Evolutionary conservation across 106 monocot species (phyloP), one percentile per base, ranked within the genome.

Genomic region (Dendrobium huoshanense): DNA sequence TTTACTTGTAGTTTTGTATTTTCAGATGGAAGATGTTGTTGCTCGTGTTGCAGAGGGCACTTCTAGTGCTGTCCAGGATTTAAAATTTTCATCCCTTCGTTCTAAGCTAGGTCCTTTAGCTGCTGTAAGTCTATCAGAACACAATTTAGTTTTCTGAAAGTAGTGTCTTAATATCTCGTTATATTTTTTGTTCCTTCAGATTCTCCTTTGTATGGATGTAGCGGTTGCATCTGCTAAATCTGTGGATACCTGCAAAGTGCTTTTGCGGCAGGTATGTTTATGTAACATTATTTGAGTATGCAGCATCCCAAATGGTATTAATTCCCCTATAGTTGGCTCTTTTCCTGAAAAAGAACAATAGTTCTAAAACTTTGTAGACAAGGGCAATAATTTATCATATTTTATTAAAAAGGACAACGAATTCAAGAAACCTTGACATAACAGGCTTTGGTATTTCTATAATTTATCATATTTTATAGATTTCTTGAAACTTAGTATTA

Each of bases 181-280:
- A 77, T 67, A 67, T 7, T 19, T 58, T 59, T 27, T 73, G 20
- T 54, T 56, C 82, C 47, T 10, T 79, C 85, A 96, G 96, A 89
- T 88, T 85, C 94, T 98, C 83, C 92, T 98, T 40, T 98, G 88
- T 78, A 86, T 98, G 78, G 97, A 98, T 91, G 91, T 89, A 80
- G 94, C 94, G 8, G 89, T 86, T 58, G 87, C 89, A 68, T 92
- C 92, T 82, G 84, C 94, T 6, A 90, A 64, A 33, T 91, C 92
- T 65, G 67, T 78, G 75, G 88, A 90, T 87, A 89, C 82, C 82
- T 94, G 97, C 80, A 88, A 64, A 88, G 85, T 84, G 24, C 97
- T 98, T 88, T 88, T 98, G 80, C 81, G 86, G 19, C 83, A 92
- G 89, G 94, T 86, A 90, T 88, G 81, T 81, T 20, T 80, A 37